phyloP scores from a whole-genome alignment of 495 filamentous ascomycete species.

The Aspergillus indologenus region DNA sequence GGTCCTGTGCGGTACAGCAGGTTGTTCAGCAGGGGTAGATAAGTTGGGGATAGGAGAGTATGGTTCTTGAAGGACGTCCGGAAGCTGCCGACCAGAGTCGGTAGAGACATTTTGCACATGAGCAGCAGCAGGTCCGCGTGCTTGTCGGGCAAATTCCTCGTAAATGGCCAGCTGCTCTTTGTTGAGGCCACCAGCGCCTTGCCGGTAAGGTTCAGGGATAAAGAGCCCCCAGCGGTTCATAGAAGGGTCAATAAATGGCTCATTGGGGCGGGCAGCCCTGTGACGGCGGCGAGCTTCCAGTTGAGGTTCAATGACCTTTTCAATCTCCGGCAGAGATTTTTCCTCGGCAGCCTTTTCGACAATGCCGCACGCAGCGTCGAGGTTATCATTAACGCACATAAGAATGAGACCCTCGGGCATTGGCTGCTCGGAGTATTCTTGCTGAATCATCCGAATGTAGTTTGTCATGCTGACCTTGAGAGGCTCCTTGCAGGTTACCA shows the following conservation, averaged over 20 bases:
- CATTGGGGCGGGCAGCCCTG: slow-evolving; percentile 64
- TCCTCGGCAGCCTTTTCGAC: slow-evolving; percentile 94
- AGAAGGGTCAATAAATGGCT: slow-evolving; percentile 75
- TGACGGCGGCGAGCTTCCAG: slow-evolving; percentile 72
- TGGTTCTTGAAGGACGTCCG: slow-evolving; percentile 79
- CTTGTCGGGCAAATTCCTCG: slow-evolving; percentile 86
- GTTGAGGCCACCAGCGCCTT: slow-evolving; percentile 77
- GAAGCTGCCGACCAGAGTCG: slow-evolving; percentile 58
- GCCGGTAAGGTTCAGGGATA: slow-evolving; percentile 86
- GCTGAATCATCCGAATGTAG: slow-evolving; percentile 79
- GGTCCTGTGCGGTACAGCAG: slow-evolving; percentile 70
- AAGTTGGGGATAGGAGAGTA: slow-evolving; percentile 74
- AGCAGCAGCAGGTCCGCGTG: slow-evolving; percentile 52
- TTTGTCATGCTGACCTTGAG: slow-evolving; percentile 93
- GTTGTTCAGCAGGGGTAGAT: slow-evolving; percentile 76
- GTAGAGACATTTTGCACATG: slow-evolving; percentile 57
- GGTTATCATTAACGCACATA: slow-evolving; percentile 98
- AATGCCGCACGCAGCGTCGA: slow-evolving; percentile 85
- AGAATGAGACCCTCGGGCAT: slow-evolving; percentile 85
- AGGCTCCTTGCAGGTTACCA: slow-evolving; percentile 98
- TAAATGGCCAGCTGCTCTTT: slow-evolving; percentile 92
- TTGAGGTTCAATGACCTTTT: slow-evolving; percentile 78
- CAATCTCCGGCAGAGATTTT: slow-evolving; percentile 88
- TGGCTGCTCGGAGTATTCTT: slow-evolving; percentile 65
- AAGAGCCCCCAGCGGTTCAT: slow-evolving; percentile 83